Percentiles rank a stretch among this genome's conserved stretches.
phyloP scores from a whole-genome alignment of 208 protist genomes.

The Leishmania major region DNA sequence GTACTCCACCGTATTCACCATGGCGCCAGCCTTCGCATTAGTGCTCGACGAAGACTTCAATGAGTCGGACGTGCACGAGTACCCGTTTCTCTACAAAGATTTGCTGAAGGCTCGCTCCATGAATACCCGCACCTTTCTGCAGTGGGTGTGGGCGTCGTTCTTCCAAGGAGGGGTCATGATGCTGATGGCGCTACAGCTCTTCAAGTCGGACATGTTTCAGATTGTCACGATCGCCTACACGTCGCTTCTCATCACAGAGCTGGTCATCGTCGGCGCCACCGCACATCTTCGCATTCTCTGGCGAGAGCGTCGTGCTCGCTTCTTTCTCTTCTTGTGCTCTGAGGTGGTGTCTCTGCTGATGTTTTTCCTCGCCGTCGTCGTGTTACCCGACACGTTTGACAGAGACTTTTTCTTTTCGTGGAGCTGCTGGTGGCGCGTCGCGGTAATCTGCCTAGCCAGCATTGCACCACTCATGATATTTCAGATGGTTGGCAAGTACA shows the following conservation, averaged over 20 bases:
- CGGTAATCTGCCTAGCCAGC: slow-evolving; percentile 78
- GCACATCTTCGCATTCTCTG: slow-evolving; percentile 92
- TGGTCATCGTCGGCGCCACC: slow-evolving; percentile 95
- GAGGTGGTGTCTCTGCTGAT: slow-evolving; percentile 89
- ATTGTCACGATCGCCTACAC: slow-evolving; percentile 98
- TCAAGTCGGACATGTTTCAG: slow-evolving; percentile 94
- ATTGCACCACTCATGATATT: slow-evolving; percentile 66
- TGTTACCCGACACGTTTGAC: slow-evolving; percentile 94
- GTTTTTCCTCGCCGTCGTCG: slow-evolving; percentile 92
- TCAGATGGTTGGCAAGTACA: slow-evolving; percentile 44
- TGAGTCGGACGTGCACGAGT: slow-evolving; percentile 92
- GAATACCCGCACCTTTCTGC: slow-evolving; percentile 83
- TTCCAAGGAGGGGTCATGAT: slow-evolving; percentile 97
- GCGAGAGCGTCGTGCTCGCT: slow-evolving; percentile 65
- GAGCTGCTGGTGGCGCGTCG: slow-evolving; percentile 89
- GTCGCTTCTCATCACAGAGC: slow-evolving; percentile 97
- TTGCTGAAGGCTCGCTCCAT: slow-evolving; percentile 95
- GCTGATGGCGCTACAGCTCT: slow-evolving; percentile 94
- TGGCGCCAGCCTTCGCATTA: slow-evolving; percentile 97
- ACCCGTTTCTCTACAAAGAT: slow-evolving; percentile 98
- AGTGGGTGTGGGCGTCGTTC: slow-evolving; percentile 86
- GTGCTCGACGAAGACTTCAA: slow-evolving; percentile 97
- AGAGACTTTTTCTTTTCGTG: slow-evolving; percentile 92
- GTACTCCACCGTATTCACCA: slow-evolving; percentile 98
- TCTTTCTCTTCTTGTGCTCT: slow-evolving; percentile 86